phyloP scores from a whole-genome alignment of 768 basidiomycete genomes.

The Lyophyllum semitale region DNA sequence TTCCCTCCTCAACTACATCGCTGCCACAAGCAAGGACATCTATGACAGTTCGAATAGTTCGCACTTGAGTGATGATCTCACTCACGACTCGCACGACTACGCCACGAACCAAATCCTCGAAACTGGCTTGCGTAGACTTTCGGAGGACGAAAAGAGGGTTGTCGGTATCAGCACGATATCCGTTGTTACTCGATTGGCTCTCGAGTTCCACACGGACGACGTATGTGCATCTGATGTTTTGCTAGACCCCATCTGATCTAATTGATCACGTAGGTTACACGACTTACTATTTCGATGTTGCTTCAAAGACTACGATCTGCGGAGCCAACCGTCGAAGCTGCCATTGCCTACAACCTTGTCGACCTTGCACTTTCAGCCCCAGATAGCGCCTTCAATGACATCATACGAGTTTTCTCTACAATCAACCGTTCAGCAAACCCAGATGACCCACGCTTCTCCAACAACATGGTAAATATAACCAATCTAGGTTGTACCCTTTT shows the following conservation, averaged over 20 bases:
- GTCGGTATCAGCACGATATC: constrained; percentile 91
- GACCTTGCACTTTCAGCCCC: constrained; percentile 84
- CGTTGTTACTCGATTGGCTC: constrained; percentile 82
- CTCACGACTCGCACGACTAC: constrained; percentile 46
- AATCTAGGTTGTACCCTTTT: neutral
- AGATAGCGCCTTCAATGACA: constrained; percentile 76
- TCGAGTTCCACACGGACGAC: constrained; percentile 87
- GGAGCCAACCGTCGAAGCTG: constrained; percentile 87
- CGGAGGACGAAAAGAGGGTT: constrained; percentile 83
- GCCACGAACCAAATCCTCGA: constrained; percentile 60
- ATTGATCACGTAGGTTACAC: constrained; percentile 75
- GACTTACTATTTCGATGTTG: constrained; percentile 89
- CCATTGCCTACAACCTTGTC: constrained; percentile 89
- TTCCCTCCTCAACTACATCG: constrained; percentile 90
- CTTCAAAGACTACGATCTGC: constrained; percentile 83
- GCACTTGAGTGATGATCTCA: constrained; percentile 42
- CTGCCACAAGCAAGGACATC: constrained; percentile 79
- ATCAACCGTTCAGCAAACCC: constrained; percentile 87
- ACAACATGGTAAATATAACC: constrained; percentile 69
- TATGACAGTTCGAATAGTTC: constrained; percentile 50
- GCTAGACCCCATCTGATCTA: neutral
- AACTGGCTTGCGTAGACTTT: constrained; percentile 61
- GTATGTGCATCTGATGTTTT: constrained; percentile 34
- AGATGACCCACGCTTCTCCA: constrained; percentile 86
- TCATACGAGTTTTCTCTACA: constrained; percentile 79